Base-by-base conservation (phyloP, 1,284 basidiomycete species). In the Boletus semigastroideus region DNA sequence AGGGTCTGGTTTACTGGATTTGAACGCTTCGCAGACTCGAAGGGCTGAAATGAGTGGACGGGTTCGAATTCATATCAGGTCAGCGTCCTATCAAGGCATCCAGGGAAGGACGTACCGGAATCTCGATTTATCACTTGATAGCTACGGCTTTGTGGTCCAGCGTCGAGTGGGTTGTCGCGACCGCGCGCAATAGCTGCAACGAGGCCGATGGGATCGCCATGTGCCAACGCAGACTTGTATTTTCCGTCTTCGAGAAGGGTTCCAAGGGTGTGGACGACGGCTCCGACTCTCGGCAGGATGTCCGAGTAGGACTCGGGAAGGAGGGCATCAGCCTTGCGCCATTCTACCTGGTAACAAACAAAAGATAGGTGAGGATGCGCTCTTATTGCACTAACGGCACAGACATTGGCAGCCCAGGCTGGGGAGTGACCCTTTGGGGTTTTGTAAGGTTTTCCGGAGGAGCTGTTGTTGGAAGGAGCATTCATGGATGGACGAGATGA, bases 181-280 rank as follows among this genome's bases (percentile, higher is more conserved):
- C 76, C 72, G 53, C 53, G 41, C 51, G 78, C 59, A 37, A 86
- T 66, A 51, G 74, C 76, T 44, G 76, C 71, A 36, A 82, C 56
- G 28, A 93, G 67, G 5, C 79, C 80, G 12, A 78, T 60, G 22
- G 87, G 51, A 59, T 89, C 75, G 7, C 82, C 83, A 17, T 75
- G 75, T 57, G 76, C 75, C 42, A 94, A 61, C 27, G 84, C 80
- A 30, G 74, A 66, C 71, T 99, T 99, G 78, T 99, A 99, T 39
- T 76, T 77, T 6, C 77, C 76, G 60, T 86, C 83, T 69, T 97
- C 93, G 44, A 98, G 77, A 45, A 99, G 82, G 37, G 89, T 93
- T 39, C 96, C 96, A n/a, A 98, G 79, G 1, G 97, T 96, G 67
- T 98, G 94, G 34, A 98, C 93, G 22, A 97, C 90, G 4, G 90